phyloP scores from a whole-genome alignment of 108 stramenopile species.

The Seminavis robusta region DNA sequence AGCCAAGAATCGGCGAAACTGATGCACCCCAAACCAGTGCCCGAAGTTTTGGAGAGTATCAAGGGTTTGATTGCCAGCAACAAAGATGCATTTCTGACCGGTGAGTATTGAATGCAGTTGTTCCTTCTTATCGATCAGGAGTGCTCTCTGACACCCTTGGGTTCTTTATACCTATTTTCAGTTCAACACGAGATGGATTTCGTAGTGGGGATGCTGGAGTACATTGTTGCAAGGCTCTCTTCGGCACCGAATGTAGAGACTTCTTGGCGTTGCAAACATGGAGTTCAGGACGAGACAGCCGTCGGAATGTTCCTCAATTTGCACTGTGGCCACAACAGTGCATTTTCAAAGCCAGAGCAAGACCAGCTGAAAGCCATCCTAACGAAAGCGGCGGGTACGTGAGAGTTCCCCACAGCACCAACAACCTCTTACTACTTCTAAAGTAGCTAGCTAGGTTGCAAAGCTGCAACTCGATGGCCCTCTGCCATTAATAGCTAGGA shows the following conservation, averaged over 20 bases:
- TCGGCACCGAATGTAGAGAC: conserved; percentile 30
- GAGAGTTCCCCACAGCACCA: too few species aligned
- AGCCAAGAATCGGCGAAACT: conserved; percentile 35
- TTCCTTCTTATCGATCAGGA: not conserved
- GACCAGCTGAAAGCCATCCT: conserved; percentile 33
- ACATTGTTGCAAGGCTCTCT: conserved; percentile 51
- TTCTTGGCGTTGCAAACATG: conserved; percentile 23
- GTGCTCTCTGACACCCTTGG: not conserved
- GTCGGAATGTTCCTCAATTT: conserved; percentile 73
- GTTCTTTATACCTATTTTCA: conserved; percentile 11
- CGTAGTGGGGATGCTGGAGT: conserved; percentile 65
- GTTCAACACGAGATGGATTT: conserved; percentile 62
- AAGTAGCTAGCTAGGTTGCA: too few species aligned
- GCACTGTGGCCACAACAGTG: conserved; percentile 87
- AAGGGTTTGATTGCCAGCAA: conserved; percentile 32
- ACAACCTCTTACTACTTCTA: too few species aligned
- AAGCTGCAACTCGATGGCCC: too few species aligned
- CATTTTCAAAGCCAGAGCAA: conserved; percentile 65
- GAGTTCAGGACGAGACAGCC: conserved; percentile 11
- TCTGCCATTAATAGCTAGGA: too few species aligned
- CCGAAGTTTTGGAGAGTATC: conserved; percentile 60
- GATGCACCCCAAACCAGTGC: conserved; percentile 72
- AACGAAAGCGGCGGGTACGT: not conserved
- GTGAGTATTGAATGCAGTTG: conserved; percentile 12
- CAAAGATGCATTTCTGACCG: conserved; percentile 15